Base-by-base conservation (phyloP, 2,329 filamentous ascomycete genomes). In the Lecanosticta acicola region DNA sequence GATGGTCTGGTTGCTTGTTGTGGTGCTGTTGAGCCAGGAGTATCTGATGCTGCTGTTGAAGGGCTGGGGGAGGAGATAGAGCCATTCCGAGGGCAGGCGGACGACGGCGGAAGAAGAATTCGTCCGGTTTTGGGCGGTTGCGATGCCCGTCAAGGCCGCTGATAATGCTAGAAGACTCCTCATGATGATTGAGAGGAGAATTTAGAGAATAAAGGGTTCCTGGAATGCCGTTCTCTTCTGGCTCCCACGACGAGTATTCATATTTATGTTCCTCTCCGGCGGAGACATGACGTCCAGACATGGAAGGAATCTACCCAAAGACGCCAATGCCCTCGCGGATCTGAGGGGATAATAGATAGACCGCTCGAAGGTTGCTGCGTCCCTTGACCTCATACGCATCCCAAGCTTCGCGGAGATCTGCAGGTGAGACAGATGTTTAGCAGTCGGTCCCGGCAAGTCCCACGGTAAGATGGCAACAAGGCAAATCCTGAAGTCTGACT, bases 11-110 rank as follows among this genome's bases (percentile, higher is more conserved):
- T 44, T 44, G 33, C 20, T 9, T 18, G 41, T 44, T 10, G 33
- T 38, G 7, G 34, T 44, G 14, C 41, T 39, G 34, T 44, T 44
- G 3, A 44, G 20, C 33, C 19, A 38, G n/a, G 32, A 24, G 20
- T 44, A 44, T 4, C 33, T 14, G 21, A 38, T 39, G 13, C 35
- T 44, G 21, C 32, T 26, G 41, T 43, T 37, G 32, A 43, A 35
- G 9, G 41, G 33, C n/a, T 35, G 21, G 4, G 41, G 41, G 2
- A 43, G 33, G 19, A 36, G 33, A 32, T 43, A 43, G 16, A 38
- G 40, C 40, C 40, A 42, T 32, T 42, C 40, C 2, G 24, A 33
- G 10, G 40, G 40, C 7, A 42, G 26, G 11, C 32, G 40, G 13
- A 42, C 40, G 2, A 42, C 26, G 17, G 24, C 5, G 5, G 24